Base-by-base conservation (phyloP, 2,329 filamentous ascomycete species). In the Zymoseptoria passerinii region DNA sequence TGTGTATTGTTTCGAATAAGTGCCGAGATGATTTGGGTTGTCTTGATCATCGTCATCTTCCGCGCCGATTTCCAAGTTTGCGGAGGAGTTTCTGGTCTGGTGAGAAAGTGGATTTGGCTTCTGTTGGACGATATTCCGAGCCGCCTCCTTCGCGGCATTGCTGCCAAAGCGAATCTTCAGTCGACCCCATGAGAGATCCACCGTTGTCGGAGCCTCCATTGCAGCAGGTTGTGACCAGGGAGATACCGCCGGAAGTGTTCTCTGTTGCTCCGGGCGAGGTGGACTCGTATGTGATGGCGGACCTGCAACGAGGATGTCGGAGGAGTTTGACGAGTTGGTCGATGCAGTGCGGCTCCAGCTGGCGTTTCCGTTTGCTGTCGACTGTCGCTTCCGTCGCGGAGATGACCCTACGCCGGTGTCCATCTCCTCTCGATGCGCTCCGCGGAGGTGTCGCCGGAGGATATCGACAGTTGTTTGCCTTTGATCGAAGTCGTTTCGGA, bases 1-100 rank as follows among this genome's bases (percentile, higher is more conserved):
- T 20, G 61, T 67, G 60, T 70, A 67, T 28, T 65, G 62, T 53
- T 66, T 67, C 28, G 67, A 68, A 56, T 68, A 72, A 20, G 70
- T 72, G 35, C 69, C 69, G 19, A 65, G 64, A 35, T 62, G 61
- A 49, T 70, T 71, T 5, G 63, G 67, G 3, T 68, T 68, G 48
- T 67, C 66, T n/a, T 44, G 52, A 23, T 44, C 54, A 13, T 57
- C 56, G 23, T 57, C 55, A 29, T 52, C 53, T 19, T 51, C 54
- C 28, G 16, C 27, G 20, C 23, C 29, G 48, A n/a, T 19, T n/a
- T 52, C 54, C 8, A 9, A 7, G 48, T 19, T 8, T 18, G 48
- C 54, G 7, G 49, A 50, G 23, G 19, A 20, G n/a, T 10, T 20
- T 50, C 49, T 20, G 19, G 6, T 20, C 23, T 16, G 49, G 9